Conservation (phyloP, 1,284 basidiomycete genomes). For the Trichosporon sp. region DNA sequence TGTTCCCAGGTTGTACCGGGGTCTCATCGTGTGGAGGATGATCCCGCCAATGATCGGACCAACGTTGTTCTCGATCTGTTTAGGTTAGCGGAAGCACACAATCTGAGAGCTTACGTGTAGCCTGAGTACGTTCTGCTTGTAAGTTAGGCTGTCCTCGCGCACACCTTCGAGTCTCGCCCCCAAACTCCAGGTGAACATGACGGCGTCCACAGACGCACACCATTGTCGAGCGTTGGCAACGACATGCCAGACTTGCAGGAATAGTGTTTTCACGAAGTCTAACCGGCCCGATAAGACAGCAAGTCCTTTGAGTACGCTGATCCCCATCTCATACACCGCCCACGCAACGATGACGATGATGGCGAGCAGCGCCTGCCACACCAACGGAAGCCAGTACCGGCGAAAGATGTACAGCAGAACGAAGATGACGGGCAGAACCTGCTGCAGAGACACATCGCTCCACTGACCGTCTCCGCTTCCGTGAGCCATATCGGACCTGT, state of each 20-base stretch:
- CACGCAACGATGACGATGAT: not conserved
- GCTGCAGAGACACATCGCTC: not conserved
- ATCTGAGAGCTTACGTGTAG: not conserved
- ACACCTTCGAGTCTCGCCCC: not conserved
- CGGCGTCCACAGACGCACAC: not conserved
- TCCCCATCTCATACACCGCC: not conserved
- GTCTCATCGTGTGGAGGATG: not conserved
- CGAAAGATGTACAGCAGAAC: constrained; percentile 6
- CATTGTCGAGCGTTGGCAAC: not conserved
- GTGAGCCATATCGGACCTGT: not conserved
- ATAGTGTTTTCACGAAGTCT: not conserved
- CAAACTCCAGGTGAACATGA: not conserved
- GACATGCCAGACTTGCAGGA: not conserved
- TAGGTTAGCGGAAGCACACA: not conserved
- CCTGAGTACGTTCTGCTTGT: not conserved
- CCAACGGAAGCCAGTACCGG: constrained; percentile 9
- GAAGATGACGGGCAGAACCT: constrained; percentile 3
- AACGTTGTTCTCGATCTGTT: not conserved
- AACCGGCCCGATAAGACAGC: not conserved
- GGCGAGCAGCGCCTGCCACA: constrained; percentile 7
- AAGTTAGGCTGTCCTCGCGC: not conserved
- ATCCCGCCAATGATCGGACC: not conserved
- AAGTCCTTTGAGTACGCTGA: not conserved
- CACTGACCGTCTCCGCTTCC: not conserved
- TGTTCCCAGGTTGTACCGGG: not conserved